Conservation (phyloP, 75 land plant genomes). For the Adiantum capillusveneris region DNA sequence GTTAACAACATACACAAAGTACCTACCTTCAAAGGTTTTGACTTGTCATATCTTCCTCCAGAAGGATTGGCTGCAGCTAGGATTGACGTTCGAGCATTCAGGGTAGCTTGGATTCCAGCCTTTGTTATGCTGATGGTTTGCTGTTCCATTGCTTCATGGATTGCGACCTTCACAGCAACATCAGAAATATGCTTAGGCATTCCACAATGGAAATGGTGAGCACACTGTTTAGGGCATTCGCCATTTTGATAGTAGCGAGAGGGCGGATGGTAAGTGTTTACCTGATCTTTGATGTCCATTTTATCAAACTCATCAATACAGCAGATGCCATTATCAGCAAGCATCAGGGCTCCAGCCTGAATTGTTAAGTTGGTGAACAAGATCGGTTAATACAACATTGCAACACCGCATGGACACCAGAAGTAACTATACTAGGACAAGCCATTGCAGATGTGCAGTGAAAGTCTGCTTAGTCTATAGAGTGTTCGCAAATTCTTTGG, state of each 20-base stretch:
- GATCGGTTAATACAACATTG: too few species aligned
- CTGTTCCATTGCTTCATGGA: conserved; percentile 99
- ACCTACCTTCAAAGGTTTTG: conserved; percentile 83
- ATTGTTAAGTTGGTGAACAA: too few species aligned
- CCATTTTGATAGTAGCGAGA: too few species aligned
- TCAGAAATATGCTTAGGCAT: neutral
- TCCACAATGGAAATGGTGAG: too few species aligned
- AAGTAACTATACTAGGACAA: too few species aligned
- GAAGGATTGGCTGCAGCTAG: conserved; percentile 96
- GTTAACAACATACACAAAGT: neutral
- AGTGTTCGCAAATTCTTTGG: too few species aligned
- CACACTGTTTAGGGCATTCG: too few species aligned
- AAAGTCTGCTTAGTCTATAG: too few species aligned
- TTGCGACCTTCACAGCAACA: conserved; percentile 89
- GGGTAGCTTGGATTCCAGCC: conserved; percentile 97
- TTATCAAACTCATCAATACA: conserved; percentile 99
- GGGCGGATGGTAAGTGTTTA: conserved; percentile 7
- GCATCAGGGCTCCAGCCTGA: conserved; percentile 98
- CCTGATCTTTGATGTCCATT: conserved; percentile 99
- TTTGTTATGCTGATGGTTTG: conserved; percentile 99
- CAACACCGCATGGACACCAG: too few species aligned
- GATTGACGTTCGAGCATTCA: conserved; percentile 94
- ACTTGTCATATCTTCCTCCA: conserved; percentile 95
- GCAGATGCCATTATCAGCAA: conserved; percentile 96
- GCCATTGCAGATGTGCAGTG: too few species aligned